These are phyloP conservation scores for Diaporthe longicolla DNA, from an alignment of 2,329 filamentous ascomycete species.

Conservation along the genomic window DNA sequence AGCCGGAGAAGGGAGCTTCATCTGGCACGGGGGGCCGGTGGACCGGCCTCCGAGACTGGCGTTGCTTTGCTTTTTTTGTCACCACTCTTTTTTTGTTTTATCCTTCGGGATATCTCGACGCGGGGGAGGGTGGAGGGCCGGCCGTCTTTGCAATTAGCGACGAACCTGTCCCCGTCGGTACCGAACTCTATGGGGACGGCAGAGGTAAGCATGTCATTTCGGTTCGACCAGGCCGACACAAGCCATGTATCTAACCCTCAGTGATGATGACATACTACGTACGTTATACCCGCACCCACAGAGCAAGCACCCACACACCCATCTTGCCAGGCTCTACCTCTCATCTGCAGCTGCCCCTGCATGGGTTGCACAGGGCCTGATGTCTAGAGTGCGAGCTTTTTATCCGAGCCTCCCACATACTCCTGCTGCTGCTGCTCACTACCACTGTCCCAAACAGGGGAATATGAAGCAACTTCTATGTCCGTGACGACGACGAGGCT, in stretches of 20 bases:
- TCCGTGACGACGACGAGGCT: not conserved
- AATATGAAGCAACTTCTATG: not conserved
- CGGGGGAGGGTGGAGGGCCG: not conserved
- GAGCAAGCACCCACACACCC: not conserved
- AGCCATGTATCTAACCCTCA: not conserved
- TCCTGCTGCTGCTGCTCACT: not conserved
- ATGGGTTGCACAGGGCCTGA: slow-evolving; percentile 5
- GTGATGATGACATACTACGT: no score
- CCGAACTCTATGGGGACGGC: slow-evolving; percentile 1
- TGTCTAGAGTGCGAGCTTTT: slow-evolving; percentile 21
- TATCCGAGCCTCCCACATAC: slow-evolving; percentile 18
- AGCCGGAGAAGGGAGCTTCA: slow-evolving; percentile 14
- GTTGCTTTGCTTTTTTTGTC: not conserved
- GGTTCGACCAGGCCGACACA: slow-evolving; percentile 11
- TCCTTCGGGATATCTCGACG: slow-evolving; percentile 19
- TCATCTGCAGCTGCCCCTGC: slow-evolving; percentile 25
- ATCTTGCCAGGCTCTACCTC: slow-evolving; percentile 1
- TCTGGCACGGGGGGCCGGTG: slow-evolving; percentile 25
- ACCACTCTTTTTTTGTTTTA: not conserved
- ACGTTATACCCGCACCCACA: not conserved
- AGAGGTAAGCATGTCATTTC: slow-evolving; percentile 29
- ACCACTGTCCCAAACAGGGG: not conserved
- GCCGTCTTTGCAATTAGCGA: not conserved
- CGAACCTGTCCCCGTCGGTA: slow-evolving; percentile 1
- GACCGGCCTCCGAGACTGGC: slow-evolving; percentile 24